Percentiles rank a stretch among this genome's conserved stretches.
Conservation (phyloP, 2,329 filamentous ascomycete genomes). For the Leptographium radiaticola region DNA sequence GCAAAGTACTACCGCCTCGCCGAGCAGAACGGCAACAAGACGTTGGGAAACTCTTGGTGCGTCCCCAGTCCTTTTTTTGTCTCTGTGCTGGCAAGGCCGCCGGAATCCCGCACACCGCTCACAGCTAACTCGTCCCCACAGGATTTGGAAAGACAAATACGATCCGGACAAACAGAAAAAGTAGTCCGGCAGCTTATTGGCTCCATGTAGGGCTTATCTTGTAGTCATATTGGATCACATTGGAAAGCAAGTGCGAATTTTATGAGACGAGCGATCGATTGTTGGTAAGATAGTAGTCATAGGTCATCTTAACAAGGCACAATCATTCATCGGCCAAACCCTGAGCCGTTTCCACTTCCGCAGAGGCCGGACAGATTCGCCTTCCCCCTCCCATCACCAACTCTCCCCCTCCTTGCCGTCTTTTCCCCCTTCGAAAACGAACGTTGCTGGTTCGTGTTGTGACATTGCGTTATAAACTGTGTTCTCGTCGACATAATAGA, state of each 20-base stretch:
- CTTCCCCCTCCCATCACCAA: background rate
- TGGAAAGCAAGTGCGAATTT: no score
- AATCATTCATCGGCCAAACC: background rate
- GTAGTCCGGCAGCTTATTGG: slow-evolving; percentile 3
- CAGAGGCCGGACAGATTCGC: background rate
- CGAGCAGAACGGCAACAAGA: slow-evolving; percentile 80
- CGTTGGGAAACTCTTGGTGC: slow-evolving; percentile 85
- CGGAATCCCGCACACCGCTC: no score
- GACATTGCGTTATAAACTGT: background rate
- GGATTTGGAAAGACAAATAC: slow-evolving; percentile 99
- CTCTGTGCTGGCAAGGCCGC: no score
- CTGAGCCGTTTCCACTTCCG: background rate
- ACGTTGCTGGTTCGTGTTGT: background rate
- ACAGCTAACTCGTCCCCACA: slow-evolving; percentile 20
- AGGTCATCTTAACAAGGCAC: background rate
- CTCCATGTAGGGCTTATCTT: background rate
- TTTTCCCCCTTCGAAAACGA: background rate
- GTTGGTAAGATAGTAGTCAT: background rate
- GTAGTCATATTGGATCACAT: no score
- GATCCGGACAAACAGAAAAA: slow-evolving; percentile 34
- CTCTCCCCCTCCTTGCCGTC: background rate
- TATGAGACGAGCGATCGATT: background rate
- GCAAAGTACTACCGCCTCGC: slow-evolving; percentile 88
- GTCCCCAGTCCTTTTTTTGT: slow-evolving; percentile 6
- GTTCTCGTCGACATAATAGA: slow-evolving; percentile 4